Evolutionary conservation across 108 stramenopile species (phyloP), one percentile per base, ranked within the genome.

Genomic region (Skeletonema potamos): DNA sequence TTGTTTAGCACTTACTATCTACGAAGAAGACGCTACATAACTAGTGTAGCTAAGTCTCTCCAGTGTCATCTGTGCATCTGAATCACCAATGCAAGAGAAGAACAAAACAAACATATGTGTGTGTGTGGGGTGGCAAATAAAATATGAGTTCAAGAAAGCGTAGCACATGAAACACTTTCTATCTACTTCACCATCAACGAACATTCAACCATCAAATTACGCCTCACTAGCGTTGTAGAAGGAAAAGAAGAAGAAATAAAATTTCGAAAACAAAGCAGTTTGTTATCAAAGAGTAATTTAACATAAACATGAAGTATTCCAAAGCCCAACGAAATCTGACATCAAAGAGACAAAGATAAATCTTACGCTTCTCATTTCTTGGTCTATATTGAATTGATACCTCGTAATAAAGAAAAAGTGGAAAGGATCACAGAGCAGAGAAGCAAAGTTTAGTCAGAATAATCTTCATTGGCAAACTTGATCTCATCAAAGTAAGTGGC

Each of bases 401-500:
- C 48, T 51, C 48, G 48, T 18, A 51, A 59, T 27, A 68, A 59
- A 68, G 32, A 68, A 9, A 60, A 32, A 68, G 58, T 10, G 32
- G 22, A 32, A 60, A 59, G 43, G 43, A 22, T 59, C 58, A 10
- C 43, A 46, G 33, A 46, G 43, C 34, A 60, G 39, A 64, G 10
- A 15, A 11, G 27, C 41, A 44, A 64, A 43, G 26, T 26, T 46
- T 43, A 71, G 59, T 70, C 74, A 54, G 64, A 68, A 68, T 68
- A 73, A 74, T 79, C 86, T 72, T 75, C 51, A 36, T 72, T 82
- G 11, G 84, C 79, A 77, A 92, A 95, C 60, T 89, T 91, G 29
- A 73, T 68, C 66, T 90, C 88, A 80, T 90, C 84, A 71, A 87
- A 92, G 70, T 69, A 91, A 1, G 80, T 71, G 6, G 91, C 91